phyloP scores from a whole-genome alignment of 306 rosid genomes.

The Trifolium dubium region DNA sequence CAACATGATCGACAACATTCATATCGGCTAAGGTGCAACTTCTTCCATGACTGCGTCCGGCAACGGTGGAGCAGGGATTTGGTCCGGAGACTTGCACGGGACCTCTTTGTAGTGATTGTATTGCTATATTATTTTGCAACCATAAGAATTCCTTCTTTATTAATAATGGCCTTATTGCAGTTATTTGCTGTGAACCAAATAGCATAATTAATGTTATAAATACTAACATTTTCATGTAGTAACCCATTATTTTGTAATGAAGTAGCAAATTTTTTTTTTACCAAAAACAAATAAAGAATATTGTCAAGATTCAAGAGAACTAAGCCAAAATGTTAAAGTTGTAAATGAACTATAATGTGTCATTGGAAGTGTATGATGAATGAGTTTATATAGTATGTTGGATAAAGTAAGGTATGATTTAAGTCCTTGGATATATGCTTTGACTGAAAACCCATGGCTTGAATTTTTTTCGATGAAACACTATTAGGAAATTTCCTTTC shows the following conservation, averaged over 20 bases:
- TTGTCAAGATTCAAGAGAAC: too few relatives aligned
- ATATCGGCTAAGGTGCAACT: conserved; percentile 29
- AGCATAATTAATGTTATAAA: conserved; percentile 21
- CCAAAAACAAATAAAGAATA: not conserved
- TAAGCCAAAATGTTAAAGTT: not conserved
- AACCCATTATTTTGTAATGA: conserved; percentile 28
- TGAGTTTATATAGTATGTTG: not conserved
- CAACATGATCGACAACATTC: not conserved
- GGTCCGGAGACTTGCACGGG: conserved; percentile 14
- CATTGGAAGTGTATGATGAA: not conserved
- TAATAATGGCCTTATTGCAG: conserved; percentile 41
- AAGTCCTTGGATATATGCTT: conserved; percentile 10
- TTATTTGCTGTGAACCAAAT: conserved; percentile 26
- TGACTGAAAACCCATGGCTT: conserved; percentile 36
- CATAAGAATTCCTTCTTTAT: conserved; percentile 18
- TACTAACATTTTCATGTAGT: conserved; percentile 32
- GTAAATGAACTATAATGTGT: not conserved
- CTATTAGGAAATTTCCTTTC: conserved; percentile 28
- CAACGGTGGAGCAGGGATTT: conserved; percentile 49
- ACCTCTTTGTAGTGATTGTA: conserved; percentile 46
- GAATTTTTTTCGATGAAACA: not conserved
- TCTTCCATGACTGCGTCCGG: conserved; percentile 39
- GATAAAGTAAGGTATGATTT: not conserved
- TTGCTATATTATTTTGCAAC: not conserved
- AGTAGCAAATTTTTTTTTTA: too few relatives aligned